Evolutionary conservation across 257 asterid genomes (phyloP), one percentile per base, ranked within the genome.

Genomic region (Solanum rostratum): DNA sequence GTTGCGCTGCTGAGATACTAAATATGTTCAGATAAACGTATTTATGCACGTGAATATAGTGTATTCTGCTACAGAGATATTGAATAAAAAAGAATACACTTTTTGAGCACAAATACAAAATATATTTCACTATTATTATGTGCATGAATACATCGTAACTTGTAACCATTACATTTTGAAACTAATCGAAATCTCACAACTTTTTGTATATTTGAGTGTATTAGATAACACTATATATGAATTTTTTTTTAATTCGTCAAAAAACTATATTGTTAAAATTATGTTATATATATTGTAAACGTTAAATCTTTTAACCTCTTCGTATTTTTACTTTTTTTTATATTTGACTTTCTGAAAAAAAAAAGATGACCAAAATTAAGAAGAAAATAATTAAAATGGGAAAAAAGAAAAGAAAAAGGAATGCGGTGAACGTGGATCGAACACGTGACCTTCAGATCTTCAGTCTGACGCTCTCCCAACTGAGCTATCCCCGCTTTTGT

Each of bases 381-480:
- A 33, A 68, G 54, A 33, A 68, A 33, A 18, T 4, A 1, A 19
- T 33, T 18, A 33, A 16, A 7, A 33, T 33, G 3, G 5, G 37
- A 33, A 33, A 33, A n/a, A n/a, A n/a, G n/a, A n/a, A n/a, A 33
- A 33, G 39, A 33, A 33, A 33, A 33, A 33, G 6, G 4, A 33
- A 33, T 33, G 96, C 97, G 94, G 97, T 93, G 98, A 93, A 83
- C 96, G 95, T 93, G 98, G 97, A 94, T 93, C 39, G 6, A 33
- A 33, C 39, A 33, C 39, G 39, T 33, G 39, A 33, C 39, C 39
- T 33, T 33, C 39, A 88, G 90, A 91, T 88, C 91, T 92, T 87
- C 94, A 95, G 97, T 92, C 97, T 90, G 95, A 91, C 95, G 95
- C 97, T 93, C 96, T 92, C 96, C 96, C 97, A 93, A 94, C 93